phyloP scores from a whole-genome alignment of 257 asterid genomes.

The Solanum infundibuliforme region DNA sequence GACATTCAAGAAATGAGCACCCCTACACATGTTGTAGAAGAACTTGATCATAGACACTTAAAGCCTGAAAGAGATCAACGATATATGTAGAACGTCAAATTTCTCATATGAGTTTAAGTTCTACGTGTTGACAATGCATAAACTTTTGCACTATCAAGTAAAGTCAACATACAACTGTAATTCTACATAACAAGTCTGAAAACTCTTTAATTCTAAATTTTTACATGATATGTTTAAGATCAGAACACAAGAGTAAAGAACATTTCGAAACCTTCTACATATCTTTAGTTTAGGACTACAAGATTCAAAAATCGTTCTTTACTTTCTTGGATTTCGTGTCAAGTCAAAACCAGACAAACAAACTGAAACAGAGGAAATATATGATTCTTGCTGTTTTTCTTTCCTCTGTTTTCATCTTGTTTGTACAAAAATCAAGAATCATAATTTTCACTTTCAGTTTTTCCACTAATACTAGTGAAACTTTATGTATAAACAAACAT shows the following conservation, averaged over 20 bases:
- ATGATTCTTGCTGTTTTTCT: background rate
- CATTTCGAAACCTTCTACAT: background rate
- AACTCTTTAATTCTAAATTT: background rate
- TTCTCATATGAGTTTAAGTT: background rate
- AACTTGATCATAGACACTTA: background rate
- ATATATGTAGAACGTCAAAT: background rate
- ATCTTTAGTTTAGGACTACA: background rate
- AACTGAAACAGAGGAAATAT: too few species aligned
- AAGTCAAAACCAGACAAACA: background rate
- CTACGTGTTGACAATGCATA: background rate
- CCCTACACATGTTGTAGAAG: background rate
- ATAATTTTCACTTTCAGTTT: background rate
- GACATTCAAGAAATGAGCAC: background rate
- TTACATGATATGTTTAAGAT: background rate
- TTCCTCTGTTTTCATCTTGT: background rate
- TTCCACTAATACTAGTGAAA: background rate
- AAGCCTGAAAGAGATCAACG: background rate
- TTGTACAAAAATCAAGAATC: background rate
- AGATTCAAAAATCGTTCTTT: background rate
- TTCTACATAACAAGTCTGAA: background rate
- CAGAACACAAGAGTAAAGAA: background rate
- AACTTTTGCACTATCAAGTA: background rate
- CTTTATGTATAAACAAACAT: background rate
- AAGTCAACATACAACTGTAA: background rate
- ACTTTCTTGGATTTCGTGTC: too few species aligned